phyloP scores from a whole-genome alignment of 768 basidiomycete species.

The Boletus rex-veris region DNA sequence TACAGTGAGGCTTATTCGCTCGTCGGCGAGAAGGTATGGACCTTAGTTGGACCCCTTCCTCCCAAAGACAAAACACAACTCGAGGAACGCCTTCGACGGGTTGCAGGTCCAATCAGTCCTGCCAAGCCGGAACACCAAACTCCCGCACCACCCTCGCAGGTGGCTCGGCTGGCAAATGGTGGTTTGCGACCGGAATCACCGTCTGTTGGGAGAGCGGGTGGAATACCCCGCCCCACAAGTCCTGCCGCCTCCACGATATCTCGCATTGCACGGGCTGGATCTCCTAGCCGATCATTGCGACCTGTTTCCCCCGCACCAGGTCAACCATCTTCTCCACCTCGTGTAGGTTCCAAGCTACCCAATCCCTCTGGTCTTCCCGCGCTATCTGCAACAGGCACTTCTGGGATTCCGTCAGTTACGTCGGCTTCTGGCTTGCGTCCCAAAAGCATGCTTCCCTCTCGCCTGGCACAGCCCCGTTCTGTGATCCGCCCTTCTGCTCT shows the following conservation, averaged over 20 bases:
- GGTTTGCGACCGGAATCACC: slow-evolving; percentile 51
- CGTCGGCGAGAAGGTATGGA: slow-evolving; percentile 85
- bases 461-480: slow-evolving; percentile 63
- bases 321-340: slow-evolving; percentile 50
- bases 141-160: slow-evolving; percentile 42
- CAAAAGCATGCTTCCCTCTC: slow-evolving; percentile 71
- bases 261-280: slow-evolving; percentile 42
- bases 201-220: slow-evolving; percentile 39
- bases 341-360: slow-evolving; percentile 41
- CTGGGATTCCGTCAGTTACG: slow-evolving; percentile 32
- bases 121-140: slow-evolving; percentile 39
- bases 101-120: slow-evolving; percentile 60
- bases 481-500: slow-evolving; percentile 31
- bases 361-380: slow-evolving; percentile 19
- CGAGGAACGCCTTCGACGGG: slow-evolving; percentile 82
- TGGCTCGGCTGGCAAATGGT: slow-evolving; percentile 48
- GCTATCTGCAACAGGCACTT: slow-evolving; percentile 7
- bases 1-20: slow-evolving; percentile 76
- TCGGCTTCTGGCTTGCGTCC: slow-evolving; percentile 47
- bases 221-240: slow-evolving; percentile 46
- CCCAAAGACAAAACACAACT: slow-evolving; percentile 90
- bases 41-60: slow-evolving; percentile 66
- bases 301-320: slow-evolving; percentile 38
- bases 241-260: slow-evolving; percentile 41
- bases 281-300: slow-evolving; percentile 35